Percentiles rank a stretch among this genome's conserved stretches.
Conservation (phyloP, 2,329 filamentous ascomycete genomes). For the Bipolaris sorokiniana region DNA sequence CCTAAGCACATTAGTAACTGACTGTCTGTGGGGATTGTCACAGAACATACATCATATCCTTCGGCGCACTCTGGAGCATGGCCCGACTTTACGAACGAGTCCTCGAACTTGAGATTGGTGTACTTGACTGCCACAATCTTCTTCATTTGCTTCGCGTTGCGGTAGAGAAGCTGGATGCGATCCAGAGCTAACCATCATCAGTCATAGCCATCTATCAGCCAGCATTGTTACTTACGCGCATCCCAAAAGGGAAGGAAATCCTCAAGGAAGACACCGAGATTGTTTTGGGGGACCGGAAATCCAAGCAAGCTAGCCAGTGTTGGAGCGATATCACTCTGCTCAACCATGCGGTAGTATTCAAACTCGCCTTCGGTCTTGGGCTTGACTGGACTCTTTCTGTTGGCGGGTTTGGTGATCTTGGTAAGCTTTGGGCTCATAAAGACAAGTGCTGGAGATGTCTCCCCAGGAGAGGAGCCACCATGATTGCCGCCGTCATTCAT, state of each 20-base stretch:
- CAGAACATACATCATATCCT: background rate
- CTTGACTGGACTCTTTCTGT: conserved; percentile 59
- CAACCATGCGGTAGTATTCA: conserved; percentile 81
- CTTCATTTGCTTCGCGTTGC: conserved; percentile 82
- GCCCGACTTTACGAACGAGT: conserved; percentile 2
- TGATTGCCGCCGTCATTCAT: conserved; percentile 99
- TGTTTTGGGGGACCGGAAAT: conserved; percentile 88
- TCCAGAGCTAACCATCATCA: conserved; percentile 53
- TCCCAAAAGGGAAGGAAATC: conserved; percentile 81
- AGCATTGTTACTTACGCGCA: conserved; percentile 62
- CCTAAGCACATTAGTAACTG: background rate
- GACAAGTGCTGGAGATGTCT: conserved; percentile 90
- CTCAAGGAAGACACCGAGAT: conserved; percentile 82
- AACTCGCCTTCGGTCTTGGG: conserved; percentile 67
- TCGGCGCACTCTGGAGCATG: background rate
- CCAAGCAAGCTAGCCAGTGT: conserved; percentile 86
- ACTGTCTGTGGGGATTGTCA: background rate
- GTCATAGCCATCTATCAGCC: background rate
- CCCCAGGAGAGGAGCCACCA: conserved; percentile 88
- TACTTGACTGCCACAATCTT: conserved; percentile 78
- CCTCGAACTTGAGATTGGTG: conserved; percentile 59
- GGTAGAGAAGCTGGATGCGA: conserved; percentile 70
- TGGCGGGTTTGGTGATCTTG: conserved; percentile 53
- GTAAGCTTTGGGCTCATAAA: conserved; percentile 87
- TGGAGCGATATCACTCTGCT: conserved; percentile 92